Percentiles rank a stretch among this genome's conserved stretches.
These are phyloP conservation scores for Ceratocystis smalleyi DNA, from an alignment of 2,329 filamentous ascomycete species.

Conservation along the genomic window DNA sequence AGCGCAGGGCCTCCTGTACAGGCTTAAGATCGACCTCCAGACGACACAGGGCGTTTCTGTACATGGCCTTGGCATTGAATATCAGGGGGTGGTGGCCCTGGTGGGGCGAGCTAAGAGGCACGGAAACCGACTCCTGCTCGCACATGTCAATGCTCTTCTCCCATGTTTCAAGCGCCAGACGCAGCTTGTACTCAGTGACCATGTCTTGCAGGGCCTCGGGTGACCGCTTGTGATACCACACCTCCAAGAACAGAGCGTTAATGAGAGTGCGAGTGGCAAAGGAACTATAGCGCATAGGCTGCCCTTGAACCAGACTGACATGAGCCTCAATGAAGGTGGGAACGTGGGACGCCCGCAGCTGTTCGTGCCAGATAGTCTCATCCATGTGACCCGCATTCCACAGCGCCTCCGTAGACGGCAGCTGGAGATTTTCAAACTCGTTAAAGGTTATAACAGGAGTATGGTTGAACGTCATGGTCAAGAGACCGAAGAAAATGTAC, in stretches of 20 bases:
- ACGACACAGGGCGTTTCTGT: conserved; percentile 80
- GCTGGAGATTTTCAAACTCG: conserved; percentile 82
- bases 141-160: conserved; percentile 89
- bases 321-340: conserved; percentile 89
- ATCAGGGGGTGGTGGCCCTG: conserved; percentile 79
- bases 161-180: conserved; percentile 94
- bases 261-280: conserved; percentile 98
- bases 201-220: conserved; percentile 96
- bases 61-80: conserved; percentile 96
- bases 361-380: conserved; percentile 67
- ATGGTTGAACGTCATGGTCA: conserved; percentile 94
- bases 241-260: conserved; percentile 93
- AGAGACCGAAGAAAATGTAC: conserved; percentile 94
- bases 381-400: conserved; percentile 78
- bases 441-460: conserved; percentile 97
- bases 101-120: conserved; percentile 84
- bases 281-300: conserved; percentile 79
- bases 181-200: conserved; percentile 94
- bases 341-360: conserved; percentile 49
- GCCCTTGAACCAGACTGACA: conserved; percentile 88
- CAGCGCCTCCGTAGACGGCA: conserved; percentile 83
- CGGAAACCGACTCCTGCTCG: conserved; percentile 75
- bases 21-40: conserved; percentile 91
- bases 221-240: conserved; percentile 97
- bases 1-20: conserved; percentile 88